Conservation (phyloP, 441 rosid species). For the Corymbia citriodora region DNA sequence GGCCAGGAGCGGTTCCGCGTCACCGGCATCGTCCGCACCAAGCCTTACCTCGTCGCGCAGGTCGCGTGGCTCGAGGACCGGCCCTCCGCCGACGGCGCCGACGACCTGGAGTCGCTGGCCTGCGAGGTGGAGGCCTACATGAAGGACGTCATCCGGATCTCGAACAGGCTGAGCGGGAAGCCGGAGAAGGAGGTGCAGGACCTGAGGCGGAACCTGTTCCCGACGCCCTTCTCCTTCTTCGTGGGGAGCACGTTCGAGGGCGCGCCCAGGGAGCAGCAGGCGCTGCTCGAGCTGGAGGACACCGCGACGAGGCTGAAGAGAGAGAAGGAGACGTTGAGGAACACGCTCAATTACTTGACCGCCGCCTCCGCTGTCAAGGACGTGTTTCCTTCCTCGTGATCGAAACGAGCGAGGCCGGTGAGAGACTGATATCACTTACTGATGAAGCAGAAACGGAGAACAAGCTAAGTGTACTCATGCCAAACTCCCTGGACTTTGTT, state of each 20-base stretch:
- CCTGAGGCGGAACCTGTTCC: constrained; percentile 73
- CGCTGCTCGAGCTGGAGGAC: constrained; percentile 84
- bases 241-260: constrained; percentile 94
- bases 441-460: neutral
- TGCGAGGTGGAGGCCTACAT: constrained; percentile 68
- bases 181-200: constrained; percentile 72
- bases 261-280: constrained; percentile 92
- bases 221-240: constrained; percentile 92
- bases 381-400: constrained; percentile 71
- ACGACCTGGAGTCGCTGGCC: constrained; percentile 64
- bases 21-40: constrained; percentile 55
- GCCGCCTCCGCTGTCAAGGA: constrained; percentile 97
- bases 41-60: constrained; percentile 81
- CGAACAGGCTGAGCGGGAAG: constrained; percentile 85
- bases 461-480: neutral
- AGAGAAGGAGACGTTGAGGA: constrained; percentile 86
- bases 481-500: neutral
- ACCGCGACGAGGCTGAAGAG: constrained; percentile 83
- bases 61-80: constrained; percentile 93
- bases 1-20: constrained; percentile 94
- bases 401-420: neutral
- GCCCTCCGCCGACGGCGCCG: constrained; percentile 60
- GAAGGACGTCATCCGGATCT: constrained; percentile 89
- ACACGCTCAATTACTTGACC: constrained; percentile 79
- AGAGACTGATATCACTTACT: neutral